phyloP scores from a whole-genome alignment of 106 monocot species.

The Apostasia shenzhenica region DNA sequence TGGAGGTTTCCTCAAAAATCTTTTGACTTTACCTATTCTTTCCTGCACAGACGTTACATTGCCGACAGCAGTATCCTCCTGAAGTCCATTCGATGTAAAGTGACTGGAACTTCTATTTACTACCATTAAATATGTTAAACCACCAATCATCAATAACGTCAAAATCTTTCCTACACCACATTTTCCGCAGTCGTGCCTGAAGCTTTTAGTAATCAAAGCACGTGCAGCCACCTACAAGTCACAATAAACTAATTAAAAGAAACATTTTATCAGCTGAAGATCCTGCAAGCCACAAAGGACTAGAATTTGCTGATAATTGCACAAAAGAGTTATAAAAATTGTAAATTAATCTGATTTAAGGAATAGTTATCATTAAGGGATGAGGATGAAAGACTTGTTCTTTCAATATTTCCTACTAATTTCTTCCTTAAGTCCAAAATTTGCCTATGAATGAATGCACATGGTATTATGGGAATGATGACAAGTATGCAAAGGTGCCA shows the following conservation, averaged over 20 bases:
- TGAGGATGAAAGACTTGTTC: too few species aligned
- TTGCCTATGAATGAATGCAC: too few species aligned
- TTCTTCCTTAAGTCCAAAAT: too few species aligned
- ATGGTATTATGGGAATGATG: too few species aligned
- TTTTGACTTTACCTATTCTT: constrained; percentile 22
- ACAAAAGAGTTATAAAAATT: too few species aligned
- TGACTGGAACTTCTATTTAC: constrained; percentile 25
- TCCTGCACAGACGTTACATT: constrained; percentile 12
- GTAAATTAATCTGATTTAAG: too few species aligned
- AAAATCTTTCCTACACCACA: constrained; percentile 64
- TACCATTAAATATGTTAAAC: constrained; percentile 43
- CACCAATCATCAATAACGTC: constrained; percentile 60
- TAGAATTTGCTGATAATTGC: too few species aligned
- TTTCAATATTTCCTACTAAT: too few species aligned
- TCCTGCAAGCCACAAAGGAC: too few species aligned
- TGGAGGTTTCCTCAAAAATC: constrained; percentile 54
- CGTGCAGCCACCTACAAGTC: constrained; percentile 50
- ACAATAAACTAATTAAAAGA: neutral
- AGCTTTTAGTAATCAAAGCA: constrained; percentile 31
- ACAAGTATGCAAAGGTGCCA: too few species aligned
- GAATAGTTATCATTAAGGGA: too few species aligned
- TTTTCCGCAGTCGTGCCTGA: constrained; percentile 30
- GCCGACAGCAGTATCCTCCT: constrained; percentile 4
- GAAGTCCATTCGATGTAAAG: constrained; percentile 16
- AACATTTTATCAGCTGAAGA: too few species aligned